These are phyloP conservation scores for Suhomyces kunorum DNA, from an alignment of 1,139 yeast genomes.

Conservation along the genomic window DNA sequence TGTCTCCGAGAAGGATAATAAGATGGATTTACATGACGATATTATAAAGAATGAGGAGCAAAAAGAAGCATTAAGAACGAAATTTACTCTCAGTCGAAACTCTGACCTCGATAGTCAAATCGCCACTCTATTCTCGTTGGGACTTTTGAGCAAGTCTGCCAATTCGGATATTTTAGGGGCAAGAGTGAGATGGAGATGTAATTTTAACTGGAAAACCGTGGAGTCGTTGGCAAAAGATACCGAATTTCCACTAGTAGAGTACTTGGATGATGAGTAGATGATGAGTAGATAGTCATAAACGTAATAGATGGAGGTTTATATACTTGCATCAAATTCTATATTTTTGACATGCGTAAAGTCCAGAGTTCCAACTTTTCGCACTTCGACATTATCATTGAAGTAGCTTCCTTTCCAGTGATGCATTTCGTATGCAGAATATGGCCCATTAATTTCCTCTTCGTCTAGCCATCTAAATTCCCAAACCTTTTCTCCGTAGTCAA, in stretches of 20 bases:
- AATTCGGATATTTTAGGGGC: constrained; percentile 61
- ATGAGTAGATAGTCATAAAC: constrained; percentile 3
- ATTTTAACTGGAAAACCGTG: constrained; percentile 55
- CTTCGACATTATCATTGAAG: constrained; percentile 53
- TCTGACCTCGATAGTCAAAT: constrained; percentile 58
- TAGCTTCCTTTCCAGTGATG: constrained; percentile 58
- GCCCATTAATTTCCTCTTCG: constrained; percentile 55
- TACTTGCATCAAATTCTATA: constrained; percentile 22
- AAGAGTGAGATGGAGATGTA: constrained; percentile 65
- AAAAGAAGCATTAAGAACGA: constrained; percentile 35
- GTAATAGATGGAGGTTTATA: neutral
- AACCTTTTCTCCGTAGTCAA: constrained; percentile 33
- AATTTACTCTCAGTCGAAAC: constrained; percentile 39
- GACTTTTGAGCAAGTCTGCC: constrained; percentile 51
- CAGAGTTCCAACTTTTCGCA: constrained; percentile 36
- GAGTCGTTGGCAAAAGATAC: constrained; percentile 53
- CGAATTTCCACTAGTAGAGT: constrained; percentile 55
- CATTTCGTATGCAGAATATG: constrained; percentile 58
- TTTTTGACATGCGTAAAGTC: constrained; percentile 30
- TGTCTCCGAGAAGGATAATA: constrained; percentile 25
- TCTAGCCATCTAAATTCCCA: constrained; percentile 70
- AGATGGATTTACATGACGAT: constrained; percentile 30
- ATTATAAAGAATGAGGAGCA: constrained; percentile 33
- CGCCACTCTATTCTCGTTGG: constrained; percentile 59
- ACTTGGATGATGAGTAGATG: constrained; percentile 22